These are phyloP conservation scores for Xylaria sp. DNA, from an alignment of 2,329 filamentous ascomycete genomes.

Conservation along the genomic window DNA sequence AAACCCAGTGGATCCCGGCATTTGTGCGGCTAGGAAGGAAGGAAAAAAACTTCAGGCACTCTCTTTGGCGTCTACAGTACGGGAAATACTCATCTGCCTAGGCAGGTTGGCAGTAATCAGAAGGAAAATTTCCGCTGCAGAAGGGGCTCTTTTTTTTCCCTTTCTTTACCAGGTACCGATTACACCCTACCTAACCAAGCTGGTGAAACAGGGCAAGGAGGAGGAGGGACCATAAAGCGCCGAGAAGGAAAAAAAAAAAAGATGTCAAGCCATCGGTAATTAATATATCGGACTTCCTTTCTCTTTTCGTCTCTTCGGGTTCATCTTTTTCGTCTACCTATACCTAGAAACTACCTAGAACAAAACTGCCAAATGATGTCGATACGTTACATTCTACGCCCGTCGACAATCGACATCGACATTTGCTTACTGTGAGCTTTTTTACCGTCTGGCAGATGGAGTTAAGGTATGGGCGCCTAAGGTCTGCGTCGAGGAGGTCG, in stretches of 20 bases:
- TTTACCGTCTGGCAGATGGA: background rate
- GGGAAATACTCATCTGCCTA: background rate
- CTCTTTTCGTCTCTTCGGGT: too few species aligned
- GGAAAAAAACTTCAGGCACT: background rate
- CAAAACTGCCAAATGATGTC: too few species aligned
- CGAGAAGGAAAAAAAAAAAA: too few species aligned
- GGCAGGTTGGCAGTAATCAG: background rate
- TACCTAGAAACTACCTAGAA: too few species aligned
- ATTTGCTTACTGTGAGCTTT: background rate
- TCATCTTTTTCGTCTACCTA: too few species aligned
- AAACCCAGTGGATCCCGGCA: constrained; percentile 20
- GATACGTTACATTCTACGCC: background rate
- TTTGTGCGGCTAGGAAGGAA: constrained; percentile 14
- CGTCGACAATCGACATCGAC: background rate
- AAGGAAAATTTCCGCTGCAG: background rate
- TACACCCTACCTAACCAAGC: background rate
- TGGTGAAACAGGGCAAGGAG: background rate
- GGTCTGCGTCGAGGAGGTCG: too few species aligned
- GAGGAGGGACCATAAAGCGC: too few species aligned
- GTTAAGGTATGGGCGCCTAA: background rate
- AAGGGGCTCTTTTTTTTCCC: background rate
- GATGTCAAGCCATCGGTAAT: too few species aligned
- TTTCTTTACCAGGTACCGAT: too few species aligned
- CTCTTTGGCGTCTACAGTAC: background rate
- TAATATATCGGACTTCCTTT: too few species aligned